Base-by-base conservation (phyloP, 345 rosid species). In the Eucalyptus albens region DNA sequence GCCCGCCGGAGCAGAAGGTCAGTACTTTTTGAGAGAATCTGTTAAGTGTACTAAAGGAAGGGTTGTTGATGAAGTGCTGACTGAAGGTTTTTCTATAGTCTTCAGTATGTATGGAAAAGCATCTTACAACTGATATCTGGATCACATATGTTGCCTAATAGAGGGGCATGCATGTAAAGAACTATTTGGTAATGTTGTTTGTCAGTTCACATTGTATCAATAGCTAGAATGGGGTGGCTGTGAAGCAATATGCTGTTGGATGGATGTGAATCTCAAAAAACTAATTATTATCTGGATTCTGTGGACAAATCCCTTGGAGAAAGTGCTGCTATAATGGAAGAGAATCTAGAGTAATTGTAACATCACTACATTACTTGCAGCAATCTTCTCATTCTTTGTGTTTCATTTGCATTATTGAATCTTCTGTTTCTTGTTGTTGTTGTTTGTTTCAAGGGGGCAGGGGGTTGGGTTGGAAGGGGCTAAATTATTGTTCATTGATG, bases 1-100 rank as follows among this genome's bases (percentile, higher is more conserved):
- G 97, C 87, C 95, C 97, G 29, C 97, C 97, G 37, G 99, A 97
- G 90, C 97, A 97, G 87, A 98, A 97, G 98, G 99, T 95, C 72
- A 72, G 88, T 55, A 59, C 45, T 85, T 87, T 26, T 67, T 53
- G 82, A 87, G 24, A 87, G 60, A 42, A 90, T 27, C 24, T 90
- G 49, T 86, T 29, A 40, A 77, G 82, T 72, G 82, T 72, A 72
- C 44, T 72, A 72, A 72, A 33, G 82, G 26, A 33, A 72, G 82
- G 82, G 82, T 33, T 72, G 44, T 72, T 19, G 82, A 72, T 72
- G 82, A 19, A 72, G 45, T 33, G 44, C 82, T 33, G 44, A 33
- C 82, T 72, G 44, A 72, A 72, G 40, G 82, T 72, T n/a, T n/a
- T n/a, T n/a, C n/a, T 72, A 6, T 77, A 77, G 85, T 77, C 44